Evolutionary conservation across 2,329 filamentous ascomycete species (phyloP).

Genomic region (Botryotinia calthae): DNA sequence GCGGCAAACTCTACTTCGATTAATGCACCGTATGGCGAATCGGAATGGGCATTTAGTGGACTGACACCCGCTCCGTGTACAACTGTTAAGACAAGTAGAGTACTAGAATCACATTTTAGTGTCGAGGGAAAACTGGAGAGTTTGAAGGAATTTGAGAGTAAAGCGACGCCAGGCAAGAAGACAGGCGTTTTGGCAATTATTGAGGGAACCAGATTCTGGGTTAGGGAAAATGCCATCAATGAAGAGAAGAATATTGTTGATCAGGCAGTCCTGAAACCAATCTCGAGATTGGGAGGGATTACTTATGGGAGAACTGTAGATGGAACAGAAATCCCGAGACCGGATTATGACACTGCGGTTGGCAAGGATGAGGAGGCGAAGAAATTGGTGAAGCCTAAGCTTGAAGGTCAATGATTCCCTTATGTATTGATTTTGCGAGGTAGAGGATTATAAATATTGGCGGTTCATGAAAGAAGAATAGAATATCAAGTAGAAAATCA

Average conservation of each 20-base stretch:
- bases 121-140: constrained; percentile 78
- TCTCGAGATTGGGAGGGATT: constrained; percentile 81
- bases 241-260: constrained; percentile 72
- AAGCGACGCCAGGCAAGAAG: constrained; percentile 67
- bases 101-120: constrained; percentile 78
- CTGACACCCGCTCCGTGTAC: constrained; percentile 66
- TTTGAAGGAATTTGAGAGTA: constrained; percentile 74
- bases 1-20: constrained; percentile 80
- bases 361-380: constrained; percentile 54
- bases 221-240: constrained; percentile 81
- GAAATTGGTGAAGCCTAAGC: constrained; percentile 52
- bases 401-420: constrained; percentile 40
- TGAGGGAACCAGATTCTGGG: constrained; percentile 87
- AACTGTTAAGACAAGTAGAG: constrained; percentile 67
- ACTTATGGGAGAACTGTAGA: constrained; percentile 72
- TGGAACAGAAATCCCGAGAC: constrained; percentile 67
- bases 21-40: constrained; percentile 72
- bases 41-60: constrained; percentile 77
- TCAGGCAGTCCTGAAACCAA: constrained; percentile 68
- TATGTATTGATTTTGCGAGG: background rate
- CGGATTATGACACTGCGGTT: constrained; percentile 46
- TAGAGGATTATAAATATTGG: background rate
- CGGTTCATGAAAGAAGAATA: background rate
- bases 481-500: background rate
- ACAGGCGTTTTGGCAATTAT: constrained; percentile 72